These are phyloP conservation scores for Fusarium sp. DNA, from an alignment of 2,329 filamentous ascomycete species.

Conservation along the genomic window DNA sequence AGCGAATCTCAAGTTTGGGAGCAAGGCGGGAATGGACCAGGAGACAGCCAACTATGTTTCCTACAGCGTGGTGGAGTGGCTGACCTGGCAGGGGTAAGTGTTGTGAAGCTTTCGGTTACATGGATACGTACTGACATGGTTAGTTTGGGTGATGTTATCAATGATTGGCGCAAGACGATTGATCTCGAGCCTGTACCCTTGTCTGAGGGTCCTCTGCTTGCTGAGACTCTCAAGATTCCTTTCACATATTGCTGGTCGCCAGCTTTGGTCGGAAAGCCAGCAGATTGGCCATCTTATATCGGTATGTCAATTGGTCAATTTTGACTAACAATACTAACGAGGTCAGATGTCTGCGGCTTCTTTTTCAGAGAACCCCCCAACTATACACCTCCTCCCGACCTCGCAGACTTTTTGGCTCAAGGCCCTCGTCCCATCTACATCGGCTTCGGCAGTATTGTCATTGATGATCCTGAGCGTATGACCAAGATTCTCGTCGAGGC, in stretches of 20 bases:
- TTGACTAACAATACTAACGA: neutral
- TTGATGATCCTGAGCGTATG: conserved; percentile 74
- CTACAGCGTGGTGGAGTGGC: conserved; percentile 78
- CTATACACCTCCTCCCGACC: conserved; percentile 66
- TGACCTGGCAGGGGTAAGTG: conserved; percentile 77
- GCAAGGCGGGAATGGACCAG: conserved; percentile 57
- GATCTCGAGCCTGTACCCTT: conserved; percentile 26
- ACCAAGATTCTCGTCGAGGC: conserved; percentile 76
- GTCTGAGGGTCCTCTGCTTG: conserved; percentile 77
- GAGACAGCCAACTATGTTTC: conserved; percentile 77
- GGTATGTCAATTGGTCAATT: conserved; percentile 48
- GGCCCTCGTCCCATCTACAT: conserved; percentile 75
- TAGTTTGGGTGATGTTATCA: conserved; percentile 38
- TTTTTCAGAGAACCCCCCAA: conserved; percentile 69
- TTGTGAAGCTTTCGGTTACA: neutral
- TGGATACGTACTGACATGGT: conserved; percentile 6
- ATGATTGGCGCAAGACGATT: conserved; percentile 28
- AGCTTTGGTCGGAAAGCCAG: conserved; percentile 73
- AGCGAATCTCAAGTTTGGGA: conserved; percentile 69
- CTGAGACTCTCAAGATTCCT: conserved; percentile 75
- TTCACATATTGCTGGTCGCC: conserved; percentile 86
- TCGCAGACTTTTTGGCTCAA: conserved; percentile 66
- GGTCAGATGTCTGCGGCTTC: conserved; percentile 66
- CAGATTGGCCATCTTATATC: conserved; percentile 73
- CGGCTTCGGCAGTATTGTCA: conserved; percentile 79